Evolutionary conservation across 2,329 filamentous ascomycete species (phyloP), one percentile per base, ranked within the genome.

Genomic region (Daldinia sp.): DNA sequence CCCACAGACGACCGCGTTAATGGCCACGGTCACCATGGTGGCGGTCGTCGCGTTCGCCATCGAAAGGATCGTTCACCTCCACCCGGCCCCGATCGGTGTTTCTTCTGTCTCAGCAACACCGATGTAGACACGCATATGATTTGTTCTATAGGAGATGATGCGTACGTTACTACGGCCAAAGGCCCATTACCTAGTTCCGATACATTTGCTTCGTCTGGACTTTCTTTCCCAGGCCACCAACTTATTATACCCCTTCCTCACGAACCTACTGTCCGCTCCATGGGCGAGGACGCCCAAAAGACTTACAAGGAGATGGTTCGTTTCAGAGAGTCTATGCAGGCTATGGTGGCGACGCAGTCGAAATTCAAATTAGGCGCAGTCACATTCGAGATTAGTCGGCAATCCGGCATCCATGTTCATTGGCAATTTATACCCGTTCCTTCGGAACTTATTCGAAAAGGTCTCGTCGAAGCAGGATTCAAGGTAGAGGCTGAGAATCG

Each of bases 81-180:
- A 5, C 88, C 87, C 0, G 87, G 89, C 0, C 93, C 92, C 1
- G 89, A 90, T 53, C 85, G 90, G 72, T 99, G 95, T 79, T 99
- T 95, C 82, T 98, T 99, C 81, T 99, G 95, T 75, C 84, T 99
- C 9, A 94, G 92, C 4, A 97, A 96, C 76, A 87, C 91, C 4
- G 90, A 90, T 63, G 82, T 95, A 43, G 90, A 91, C 53, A 90
- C 90, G 1, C 94, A 99, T 78, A 90, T 99, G 77, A 90, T 97
- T 71, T 90, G 91, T 68, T 93, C 91, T 23, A 94, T 99, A 67
- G 95, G 92, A 54, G 89, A 93, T 15, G 91, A 96, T 63, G 85
- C 88, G 55, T 98, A 98, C 76, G 79, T 98, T 56, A 96, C 95
- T 25, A 95, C 91, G 21, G 93, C 95, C 61, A 97, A 97, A 76